Evolutionary conservation across 176 grass and related monocot species (phyloP), one percentile per base, ranked within the genome.

Genomic region (Stipa capillata): DNA sequence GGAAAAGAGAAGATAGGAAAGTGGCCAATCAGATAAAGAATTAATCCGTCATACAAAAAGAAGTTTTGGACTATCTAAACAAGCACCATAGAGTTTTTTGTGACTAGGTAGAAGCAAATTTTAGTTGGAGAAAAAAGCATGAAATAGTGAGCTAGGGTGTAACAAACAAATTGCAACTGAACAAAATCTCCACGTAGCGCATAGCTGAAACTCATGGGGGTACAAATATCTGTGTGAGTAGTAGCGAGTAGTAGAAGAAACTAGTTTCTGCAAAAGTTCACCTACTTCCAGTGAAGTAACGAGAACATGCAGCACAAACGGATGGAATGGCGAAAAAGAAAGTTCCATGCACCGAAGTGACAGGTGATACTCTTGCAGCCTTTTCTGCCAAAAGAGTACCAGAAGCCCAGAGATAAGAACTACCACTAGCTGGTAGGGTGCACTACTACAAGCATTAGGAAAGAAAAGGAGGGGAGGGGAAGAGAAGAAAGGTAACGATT

Each of bases 341-440:
- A 79, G 83, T 69, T 84, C 23, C 60, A 61, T 35, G 67, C 53
- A n/a, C n/a, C n/a, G 36, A 40, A 55, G 14, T 16, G 81, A 51
- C 81, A 80, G 25, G 52, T 23, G 63, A 81, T 70, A n/a, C 42
- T 67, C 25, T 7, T 76, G 82, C 87, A 89, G 82, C 51, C 37
- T 89, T 79, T 62, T 45, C 24, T 76, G 52, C 7, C 62, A 63
- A 76, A 49, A 85, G 70, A 60, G 59, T 65, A 73, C 32, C 73
- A 83, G 78, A 31, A 48, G n/a, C 27, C n/a, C 45, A 83, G 12
- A 59, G 86, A 84, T 68, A 83, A 84, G 21, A 55, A 79, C 33
- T 1, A 15, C 39, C n/a, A n/a, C n/a, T n/a, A n/a, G n/a, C n/a
- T n/a, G n/a, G n/a, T n/a, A n/a, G n/a, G 73, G 37, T 59, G 86